Conservation (phyloP, 495 filamentous ascomycete species). For the Geoglossum glabrum region DNA sequence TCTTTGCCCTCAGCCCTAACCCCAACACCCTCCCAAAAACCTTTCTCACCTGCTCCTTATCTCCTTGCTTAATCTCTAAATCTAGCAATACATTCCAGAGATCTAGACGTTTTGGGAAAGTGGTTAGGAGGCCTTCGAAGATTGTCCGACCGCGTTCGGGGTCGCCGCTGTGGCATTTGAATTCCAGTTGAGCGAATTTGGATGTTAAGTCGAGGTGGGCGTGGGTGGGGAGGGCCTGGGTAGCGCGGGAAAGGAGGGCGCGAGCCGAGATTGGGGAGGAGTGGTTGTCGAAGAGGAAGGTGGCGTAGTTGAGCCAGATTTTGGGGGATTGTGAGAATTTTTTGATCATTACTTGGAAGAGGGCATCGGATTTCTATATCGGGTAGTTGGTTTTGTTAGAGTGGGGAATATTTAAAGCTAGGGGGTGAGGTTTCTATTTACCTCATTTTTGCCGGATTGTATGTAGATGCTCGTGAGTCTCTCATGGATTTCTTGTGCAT, state of each 20-base stretch:
- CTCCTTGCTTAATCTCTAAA: conserved; percentile 51
- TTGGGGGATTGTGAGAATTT: conserved; percentile 57
- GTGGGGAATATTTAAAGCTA: conserved; percentile 5
- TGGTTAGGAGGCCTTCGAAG: conserved; percentile 68
- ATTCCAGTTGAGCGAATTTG: conserved; percentile 82
- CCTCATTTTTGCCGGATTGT: conserved; percentile 58
- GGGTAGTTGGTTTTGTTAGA: conserved; percentile 18
- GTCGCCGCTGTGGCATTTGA: conserved; percentile 62
- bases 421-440: conserved; percentile 20
- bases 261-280: conserved; percentile 53
- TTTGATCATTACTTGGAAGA: conserved; percentile 71
- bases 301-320: conserved; percentile 87
- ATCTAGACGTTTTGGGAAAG: conserved; percentile 74
- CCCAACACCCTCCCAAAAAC: conserved; percentile 47
- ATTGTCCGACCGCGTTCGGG: conserved; percentile 84
- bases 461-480: conserved; percentile 85
- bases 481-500: conserved; percentile 76
- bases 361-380: conserved; percentile 61
- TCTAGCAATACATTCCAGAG: conserved; percentile 84
- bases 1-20: conserved; percentile 37
- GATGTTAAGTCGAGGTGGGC: conserved; percentile 58
- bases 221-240: conserved; percentile 55
- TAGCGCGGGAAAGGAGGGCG: conserved; percentile 62
- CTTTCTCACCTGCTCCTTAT: conserved; percentile 43
- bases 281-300: conserved; percentile 60